Evolutionary conservation across 345 rosid species (phyloP), one percentile per base, ranked within the genome.

Genomic region (Hypericum perforatum): DNA sequence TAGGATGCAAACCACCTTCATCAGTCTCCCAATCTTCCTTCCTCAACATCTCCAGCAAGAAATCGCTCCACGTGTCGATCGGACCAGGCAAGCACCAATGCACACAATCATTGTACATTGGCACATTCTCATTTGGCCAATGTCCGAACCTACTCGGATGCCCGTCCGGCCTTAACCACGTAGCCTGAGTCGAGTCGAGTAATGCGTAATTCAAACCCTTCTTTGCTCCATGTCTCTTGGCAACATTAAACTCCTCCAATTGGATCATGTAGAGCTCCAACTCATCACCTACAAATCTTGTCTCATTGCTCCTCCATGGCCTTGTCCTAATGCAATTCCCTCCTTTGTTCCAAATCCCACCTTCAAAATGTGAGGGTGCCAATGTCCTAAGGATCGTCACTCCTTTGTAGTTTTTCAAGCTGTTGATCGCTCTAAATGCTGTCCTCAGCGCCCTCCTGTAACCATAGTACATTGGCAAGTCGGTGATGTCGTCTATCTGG

Each of bases 31-130:
- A 37, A 8, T 70, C 79, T 51, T 89, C 97, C 75, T 68, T 79
- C 82, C 79, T 86, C 74, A 89, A 53, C 95, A 85, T 83, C 60
- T 83, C 79, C 48, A 83, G 76, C 62, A 89, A 71, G 76, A 89
- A 81, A 64, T 89, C 86, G 41, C 66, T 83, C 81, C 89, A 85
- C 0, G 78, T 49, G 36, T 89, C 97, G n/a, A 89, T 78, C 0
- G 97, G 95, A 14, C 97, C 95, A 3, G 95, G 95, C 73, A 83
- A 68, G 79, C 97, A 89, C 97, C 95, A 86, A 46, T 89, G 97
- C 41, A 89, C 97, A 36, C 94, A 86, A 58, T 89, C 97, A 14
- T 86, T 86, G 63, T 82, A 71, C 73, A 89, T 43, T 0, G 85
- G 65, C 37, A 83, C 97, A 29, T 89, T 89, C 41, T 78, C 90